These are phyloP conservation scores for Haberlea rhodopensis DNA, from an alignment of 257 asterid species.

Conservation along the genomic window DNA sequence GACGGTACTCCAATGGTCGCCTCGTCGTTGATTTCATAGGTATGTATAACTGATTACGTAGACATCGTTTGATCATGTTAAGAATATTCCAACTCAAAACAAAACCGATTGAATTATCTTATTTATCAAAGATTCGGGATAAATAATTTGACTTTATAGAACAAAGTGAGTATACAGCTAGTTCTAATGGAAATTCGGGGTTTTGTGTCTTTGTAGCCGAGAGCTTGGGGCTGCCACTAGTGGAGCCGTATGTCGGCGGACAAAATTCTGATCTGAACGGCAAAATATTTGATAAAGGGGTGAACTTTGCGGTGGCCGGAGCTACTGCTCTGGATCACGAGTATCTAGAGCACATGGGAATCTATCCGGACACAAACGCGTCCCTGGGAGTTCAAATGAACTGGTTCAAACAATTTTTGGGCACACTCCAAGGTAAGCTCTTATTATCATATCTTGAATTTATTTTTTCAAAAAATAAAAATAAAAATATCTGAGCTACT, in stretches of 20 bases:
- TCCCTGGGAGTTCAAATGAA: conserved; percentile 29
- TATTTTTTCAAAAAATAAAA: too few relatives aligned
- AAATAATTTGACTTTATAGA: too few relatives aligned
- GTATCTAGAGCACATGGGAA: conserved; percentile 27
- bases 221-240: not conserved
- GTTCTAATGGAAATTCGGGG: too few relatives aligned
- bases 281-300: conserved; percentile 22
- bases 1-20: conserved; percentile 35
- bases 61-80: too few relatives aligned
- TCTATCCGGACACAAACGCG: conserved; percentile 17
- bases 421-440: not conserved
- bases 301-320: conserved; percentile 38
- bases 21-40: conserved; percentile 35
- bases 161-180: too few relatives aligned
- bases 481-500: too few relatives aligned
- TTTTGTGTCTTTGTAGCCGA: not conserved
- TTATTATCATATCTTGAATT: not conserved
- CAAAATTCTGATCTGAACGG: too few relatives aligned
- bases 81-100: too few relatives aligned
- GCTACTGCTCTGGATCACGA: conserved; percentile 30
- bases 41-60: too few relatives aligned
- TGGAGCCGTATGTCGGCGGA: conserved; percentile 4
- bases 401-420: conserved; percentile 37
- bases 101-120: too few relatives aligned
- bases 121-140: too few relatives aligned